phyloP scores from a whole-genome alignment of 176 grass and related monocot species.

The Areca catechu region DNA sequence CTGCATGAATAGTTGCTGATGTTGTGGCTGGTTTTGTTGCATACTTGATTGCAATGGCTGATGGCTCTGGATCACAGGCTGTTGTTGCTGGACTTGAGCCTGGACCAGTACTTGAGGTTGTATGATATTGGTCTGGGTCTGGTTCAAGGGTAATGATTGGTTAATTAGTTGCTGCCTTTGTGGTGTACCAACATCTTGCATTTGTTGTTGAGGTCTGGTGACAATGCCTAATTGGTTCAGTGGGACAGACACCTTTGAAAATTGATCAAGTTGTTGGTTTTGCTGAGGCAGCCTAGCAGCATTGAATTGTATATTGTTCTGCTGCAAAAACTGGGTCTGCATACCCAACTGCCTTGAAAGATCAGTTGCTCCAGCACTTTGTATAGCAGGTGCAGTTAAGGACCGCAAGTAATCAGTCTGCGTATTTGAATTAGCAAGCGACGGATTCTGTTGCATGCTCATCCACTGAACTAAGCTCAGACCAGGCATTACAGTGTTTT shows the following conservation, averaged over 20 bases:
- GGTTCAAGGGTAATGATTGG: conserved; percentile 52
- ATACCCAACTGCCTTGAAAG: conserved; percentile 67
- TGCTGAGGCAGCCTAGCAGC: conserved; percentile 54
- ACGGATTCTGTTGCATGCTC: conserved; percentile 85
- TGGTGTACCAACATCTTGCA: conserved; percentile 22
- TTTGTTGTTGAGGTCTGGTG: conserved; percentile 50
- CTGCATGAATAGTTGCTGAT: conserved; percentile 33
- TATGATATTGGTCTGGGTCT: conserved; percentile 48
- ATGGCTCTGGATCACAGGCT: conserved; percentile 32
- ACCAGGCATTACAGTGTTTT: conserved; percentile 66
- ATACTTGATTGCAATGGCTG: conserved; percentile 8
- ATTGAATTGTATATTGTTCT: conserved; percentile 63
- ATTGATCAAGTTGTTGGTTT: conserved; percentile 49
- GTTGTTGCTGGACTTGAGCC: conserved; percentile 52
- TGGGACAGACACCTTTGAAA: conserved; percentile 33
- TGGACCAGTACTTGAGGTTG: conserved; percentile 71
- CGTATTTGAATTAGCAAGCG: conserved; percentile 34
- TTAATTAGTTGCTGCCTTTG: conserved; percentile 48
- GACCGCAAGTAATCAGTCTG: conserved; percentile 73
- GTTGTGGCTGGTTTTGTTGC: conserved; percentile 24
- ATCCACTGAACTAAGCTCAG: conserved; percentile 97
- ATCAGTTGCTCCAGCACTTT: conserved; percentile 60
- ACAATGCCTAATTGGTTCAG: conserved; percentile 43
- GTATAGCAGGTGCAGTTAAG: conserved; percentile 56
- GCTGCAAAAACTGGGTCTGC: conserved; percentile 77